Percentiles rank a stretch among this genome's conserved stretches.
These are phyloP conservation scores for Teunomyces lycoperdinae DNA, from an alignment of 805 yeast genomes.

Conservation along the genomic window DNA sequence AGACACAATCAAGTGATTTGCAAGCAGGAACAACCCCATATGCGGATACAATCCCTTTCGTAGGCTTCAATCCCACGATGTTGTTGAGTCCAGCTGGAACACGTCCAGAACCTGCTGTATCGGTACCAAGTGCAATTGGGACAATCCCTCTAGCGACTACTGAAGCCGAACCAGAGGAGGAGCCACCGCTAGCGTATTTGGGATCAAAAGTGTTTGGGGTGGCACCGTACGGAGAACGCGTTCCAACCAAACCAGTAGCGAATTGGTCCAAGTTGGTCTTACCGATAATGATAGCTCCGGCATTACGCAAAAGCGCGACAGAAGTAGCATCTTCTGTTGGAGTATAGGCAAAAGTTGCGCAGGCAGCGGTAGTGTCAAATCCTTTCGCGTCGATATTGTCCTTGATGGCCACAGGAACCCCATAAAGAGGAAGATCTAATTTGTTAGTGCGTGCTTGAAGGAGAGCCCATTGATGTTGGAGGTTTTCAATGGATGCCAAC, in stretches of 20 bases:
- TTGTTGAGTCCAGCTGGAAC: conserved; percentile 96
- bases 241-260: conserved; percentile 96
- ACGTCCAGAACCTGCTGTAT: conserved; percentile 97
- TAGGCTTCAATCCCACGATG: conserved; percentile 87
- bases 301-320: conserved; percentile 68
- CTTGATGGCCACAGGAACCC: conserved; percentile 93
- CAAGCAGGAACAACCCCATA: conserved; percentile 97
- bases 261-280: conserved; percentile 96
- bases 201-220: conserved; percentile 76
- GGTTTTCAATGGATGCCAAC: conserved; percentile 57
- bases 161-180: conserved; percentile 93
- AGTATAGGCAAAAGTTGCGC: conserved; percentile 74
- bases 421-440: conserved; percentile 65
- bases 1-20: conserved; percentile 88
- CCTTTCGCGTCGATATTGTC: conserved; percentile 90
- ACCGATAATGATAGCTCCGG: conserved; percentile 92
- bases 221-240: conserved; percentile 91
- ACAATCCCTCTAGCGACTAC: conserved; percentile 88
- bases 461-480: conserved; percentile 74
- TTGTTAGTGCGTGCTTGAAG: conserved; percentile 62
- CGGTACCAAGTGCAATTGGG: conserved; percentile 89
- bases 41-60: conserved; percentile 83
- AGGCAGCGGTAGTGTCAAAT: conserved; percentile 89
- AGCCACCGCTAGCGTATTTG: conserved; percentile 89
- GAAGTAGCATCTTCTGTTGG: conserved; percentile 75